Conservation (phyloP, 1,284 basidiomycete genomes). For the Apiotrichum veenhuisii region DNA sequence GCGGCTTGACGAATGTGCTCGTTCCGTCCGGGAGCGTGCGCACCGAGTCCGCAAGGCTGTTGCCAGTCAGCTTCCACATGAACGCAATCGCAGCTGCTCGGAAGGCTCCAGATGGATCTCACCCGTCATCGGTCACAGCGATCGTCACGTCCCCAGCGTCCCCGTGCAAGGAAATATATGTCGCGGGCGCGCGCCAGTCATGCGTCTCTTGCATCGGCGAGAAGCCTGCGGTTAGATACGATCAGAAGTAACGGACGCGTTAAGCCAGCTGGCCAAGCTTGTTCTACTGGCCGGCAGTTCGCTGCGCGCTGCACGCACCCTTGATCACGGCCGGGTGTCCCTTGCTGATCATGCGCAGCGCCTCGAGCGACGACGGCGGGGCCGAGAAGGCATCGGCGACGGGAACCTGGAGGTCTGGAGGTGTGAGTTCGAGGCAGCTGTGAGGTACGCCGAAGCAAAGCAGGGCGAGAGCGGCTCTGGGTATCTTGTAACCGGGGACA, state of each 20-base stretch:
- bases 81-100: too few species aligned
- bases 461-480: background rate
- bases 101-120: too few species aligned
- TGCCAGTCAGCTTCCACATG: too few species aligned
- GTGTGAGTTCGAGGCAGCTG: background rate
- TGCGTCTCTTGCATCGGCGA: slow-evolving; percentile 15
- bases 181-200: slow-evolving; percentile 27
- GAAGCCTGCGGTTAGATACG: slow-evolving; percentile 29
- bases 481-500: too few species aligned
- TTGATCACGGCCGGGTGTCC: slow-evolving; percentile 74
- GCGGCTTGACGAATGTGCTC: slow-evolving; percentile 74
- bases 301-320: slow-evolving; percentile 50
- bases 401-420: slow-evolving; percentile 29
- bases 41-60: slow-evolving; percentile 74
- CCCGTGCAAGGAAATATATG: slow-evolving; percentile 54
- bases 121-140: slow-evolving; percentile 82
- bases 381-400: slow-evolving; percentile 54
- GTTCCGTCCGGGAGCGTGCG: slow-evolving; percentile 54
- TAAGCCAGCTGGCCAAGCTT: too few species aligned
- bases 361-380: slow-evolving; percentile 67
- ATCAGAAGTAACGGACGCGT: background rate
- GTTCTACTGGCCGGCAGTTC: too few species aligned
- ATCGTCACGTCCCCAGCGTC: slow-evolving; percentile 59
- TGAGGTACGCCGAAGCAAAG: too few species aligned
- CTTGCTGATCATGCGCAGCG: slow-evolving; percentile 65